These are phyloP conservation scores for Leccinum rimulosum DNA, from an alignment of 768 basidiomycete genomes.

Conservation along the genomic window DNA sequence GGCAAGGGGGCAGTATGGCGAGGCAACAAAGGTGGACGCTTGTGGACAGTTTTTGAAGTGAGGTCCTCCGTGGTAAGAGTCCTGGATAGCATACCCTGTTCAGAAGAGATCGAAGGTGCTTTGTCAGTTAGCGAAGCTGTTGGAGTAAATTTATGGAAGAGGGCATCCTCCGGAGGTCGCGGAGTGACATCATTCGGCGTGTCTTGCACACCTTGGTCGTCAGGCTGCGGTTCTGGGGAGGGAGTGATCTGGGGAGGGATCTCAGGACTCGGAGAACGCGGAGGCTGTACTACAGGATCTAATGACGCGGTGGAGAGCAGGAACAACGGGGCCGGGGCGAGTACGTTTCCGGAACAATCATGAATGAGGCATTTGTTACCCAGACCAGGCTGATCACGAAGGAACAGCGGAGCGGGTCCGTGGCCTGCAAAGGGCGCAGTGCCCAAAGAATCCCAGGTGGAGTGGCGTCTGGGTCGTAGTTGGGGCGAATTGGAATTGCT, in stretches of 20 bases:
- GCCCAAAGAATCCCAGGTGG: slow-evolving; percentile 21
- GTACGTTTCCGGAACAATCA: slow-evolving; percentile 5
- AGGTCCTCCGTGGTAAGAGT: not conserved
- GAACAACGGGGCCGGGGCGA: slow-evolving; percentile 17
- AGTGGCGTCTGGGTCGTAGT: slow-evolving; percentile 21
- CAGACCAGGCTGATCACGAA: slow-evolving; percentile 9
- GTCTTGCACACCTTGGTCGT: slow-evolving; percentile 8
- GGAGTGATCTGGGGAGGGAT: slow-evolving; percentile 6
- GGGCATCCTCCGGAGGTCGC: slow-evolving; percentile 10
- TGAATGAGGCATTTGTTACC: not conserved
- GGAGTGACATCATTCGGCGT: slow-evolving; percentile 13
- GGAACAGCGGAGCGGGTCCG: slow-evolving; percentile 9
- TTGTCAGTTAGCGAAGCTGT: slow-evolving; percentile 2
- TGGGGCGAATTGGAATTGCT: slow-evolving; percentile 24
- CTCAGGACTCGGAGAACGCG: slow-evolving; percentile 3
- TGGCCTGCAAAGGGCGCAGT: slow-evolving; percentile 9
- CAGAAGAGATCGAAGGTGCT: slow-evolving; percentile 1
- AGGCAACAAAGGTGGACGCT: slow-evolving; percentile 6
- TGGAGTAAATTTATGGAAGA: slow-evolving; percentile 12
- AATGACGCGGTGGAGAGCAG: slow-evolving; percentile 11
- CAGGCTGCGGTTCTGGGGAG: slow-evolving; percentile 1
- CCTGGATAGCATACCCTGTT: not conserved
- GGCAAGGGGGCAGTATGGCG: slow-evolving; percentile 16
- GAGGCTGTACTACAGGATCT: slow-evolving; percentile 8
- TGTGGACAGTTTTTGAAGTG: slow-evolving; percentile 1